Conservation (phyloP, 768 basidiomycete genomes). For the Filobasidium floriforme region DNA sequence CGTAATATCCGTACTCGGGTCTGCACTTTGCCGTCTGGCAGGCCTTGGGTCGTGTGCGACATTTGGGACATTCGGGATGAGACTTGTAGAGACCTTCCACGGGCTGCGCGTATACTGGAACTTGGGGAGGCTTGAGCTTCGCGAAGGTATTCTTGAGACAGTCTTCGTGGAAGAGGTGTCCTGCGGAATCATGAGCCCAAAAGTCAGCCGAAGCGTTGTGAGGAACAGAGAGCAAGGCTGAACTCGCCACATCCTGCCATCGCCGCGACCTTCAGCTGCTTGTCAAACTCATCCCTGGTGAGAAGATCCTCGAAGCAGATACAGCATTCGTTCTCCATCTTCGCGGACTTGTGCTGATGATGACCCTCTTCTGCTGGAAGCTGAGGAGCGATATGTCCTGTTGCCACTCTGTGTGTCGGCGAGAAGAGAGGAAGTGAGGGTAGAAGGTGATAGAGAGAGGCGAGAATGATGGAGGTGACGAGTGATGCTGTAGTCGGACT, state of each 20-base stretch:
- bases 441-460: neutral
- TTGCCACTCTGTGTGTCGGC: neutral
- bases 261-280: neutral
- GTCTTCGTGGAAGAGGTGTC: neutral
- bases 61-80: slow-evolving; percentile 4
- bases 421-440: neutral
- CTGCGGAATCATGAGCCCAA: neutral
- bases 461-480: neutral
- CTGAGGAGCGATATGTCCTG: neutral
- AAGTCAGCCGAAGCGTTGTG: neutral
- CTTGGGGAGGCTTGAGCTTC: neutral
- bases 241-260: neutral
- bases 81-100: neutral
- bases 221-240: neutral
- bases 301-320: neutral
- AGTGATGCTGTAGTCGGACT: neutral
- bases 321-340: slow-evolving; percentile 1
- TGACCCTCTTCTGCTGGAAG: neutral
- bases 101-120: neutral
- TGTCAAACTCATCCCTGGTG: neutral
- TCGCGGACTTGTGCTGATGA: neutral
- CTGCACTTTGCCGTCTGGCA: neutral
- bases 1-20: too few species aligned
- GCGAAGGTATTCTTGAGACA: neutral
- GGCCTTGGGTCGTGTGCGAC: neutral